These are phyloP conservation scores for Amphichorda felina DNA, from an alignment of 2,329 filamentous ascomycete genomes.

Conservation along the genomic window DNA sequence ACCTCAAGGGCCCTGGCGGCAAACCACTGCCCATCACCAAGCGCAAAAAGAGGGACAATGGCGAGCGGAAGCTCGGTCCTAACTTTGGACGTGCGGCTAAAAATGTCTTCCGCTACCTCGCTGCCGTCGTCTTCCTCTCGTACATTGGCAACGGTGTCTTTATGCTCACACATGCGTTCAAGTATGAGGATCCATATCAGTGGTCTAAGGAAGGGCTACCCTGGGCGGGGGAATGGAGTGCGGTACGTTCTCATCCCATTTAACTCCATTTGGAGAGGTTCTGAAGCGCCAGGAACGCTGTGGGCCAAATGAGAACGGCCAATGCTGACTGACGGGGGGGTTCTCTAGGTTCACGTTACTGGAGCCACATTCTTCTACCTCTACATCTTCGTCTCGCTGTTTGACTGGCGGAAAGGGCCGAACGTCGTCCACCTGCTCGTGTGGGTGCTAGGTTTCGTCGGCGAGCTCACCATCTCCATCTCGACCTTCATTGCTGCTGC, in stretches of 20 bases:
- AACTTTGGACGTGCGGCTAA: slow-evolving; percentile 57
- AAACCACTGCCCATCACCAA: slow-evolving; percentile 69
- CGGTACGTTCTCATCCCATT: slow-evolving; percentile 40
- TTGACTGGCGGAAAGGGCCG: slow-evolving; percentile 74
- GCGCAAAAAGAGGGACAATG: slow-evolving; percentile 36
- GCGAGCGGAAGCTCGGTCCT: slow-evolving; percentile 28
- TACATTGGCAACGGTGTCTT: slow-evolving; percentile 65
- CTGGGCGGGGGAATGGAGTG: slow-evolving; percentile 69
- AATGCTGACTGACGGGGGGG: slow-evolving; percentile 1
- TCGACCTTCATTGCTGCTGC: slow-evolving; percentile 59
- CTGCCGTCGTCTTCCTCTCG: slow-evolving; percentile 57
- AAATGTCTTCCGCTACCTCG: slow-evolving; percentile 64
- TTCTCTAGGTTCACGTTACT: slow-evolving; percentile 64
- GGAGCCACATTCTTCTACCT: slow-evolving; percentile 80
- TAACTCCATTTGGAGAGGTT: neutral
- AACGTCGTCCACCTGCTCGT: slow-evolving; percentile 67
- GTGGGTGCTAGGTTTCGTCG: slow-evolving; percentile 62
- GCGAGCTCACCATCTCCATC: slow-evolving; percentile 62
- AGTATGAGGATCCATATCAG: slow-evolving; percentile 22
- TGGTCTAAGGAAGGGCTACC: slow-evolving; percentile 31
- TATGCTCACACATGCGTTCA: slow-evolving; percentile 63
- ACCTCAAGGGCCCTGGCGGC: slow-evolving; percentile 67
- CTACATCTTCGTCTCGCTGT: slow-evolving; percentile 73
- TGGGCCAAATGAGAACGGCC: neutral
- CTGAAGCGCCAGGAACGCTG: neutral